Percentiles rank a stretch among this genome's conserved stretches.
These are phyloP conservation scores for Russula olivacea DNA, from an alignment of 768 basidiomycete genomes.

Conservation along the genomic window DNA sequence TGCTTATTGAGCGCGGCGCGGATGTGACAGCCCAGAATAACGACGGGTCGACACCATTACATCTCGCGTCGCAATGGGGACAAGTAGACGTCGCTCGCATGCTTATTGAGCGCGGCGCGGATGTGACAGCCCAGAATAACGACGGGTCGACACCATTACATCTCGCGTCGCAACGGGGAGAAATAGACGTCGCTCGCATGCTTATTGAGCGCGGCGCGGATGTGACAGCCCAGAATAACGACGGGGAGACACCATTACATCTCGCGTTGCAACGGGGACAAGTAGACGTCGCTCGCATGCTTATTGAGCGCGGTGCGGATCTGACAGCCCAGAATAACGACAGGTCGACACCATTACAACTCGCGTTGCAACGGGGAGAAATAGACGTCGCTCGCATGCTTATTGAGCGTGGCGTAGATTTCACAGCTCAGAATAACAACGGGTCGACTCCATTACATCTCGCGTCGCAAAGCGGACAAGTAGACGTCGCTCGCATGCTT, in stretches of 20 bases:
- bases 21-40: not conserved
- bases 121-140: not conserved
- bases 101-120: not conserved
- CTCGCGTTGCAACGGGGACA: not conserved
- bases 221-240: not conserved
- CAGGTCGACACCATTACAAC: not conserved
- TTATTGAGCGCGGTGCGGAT: not conserved
- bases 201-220: not conserved
- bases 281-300: not conserved
- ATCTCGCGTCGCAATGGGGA: not conserved
- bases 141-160: not conserved
- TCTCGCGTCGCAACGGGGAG: not conserved
- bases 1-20: too few relatives aligned
- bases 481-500: not conserved
- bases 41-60: not conserved
- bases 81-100: not conserved
- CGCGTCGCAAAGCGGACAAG: fast-evolving
- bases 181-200: not conserved
- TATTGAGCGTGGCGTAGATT: not conserved
- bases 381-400: not conserved
- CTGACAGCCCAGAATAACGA: too few relatives aligned
- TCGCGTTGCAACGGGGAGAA: not conserved
- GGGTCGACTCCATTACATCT: not conserved
- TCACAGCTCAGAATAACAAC: fast-evolving
- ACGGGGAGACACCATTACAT: not conserved